Base-by-base conservation (phyloP, 805 yeast genomes). In the Tetrapisispora taiwanensis region DNA sequence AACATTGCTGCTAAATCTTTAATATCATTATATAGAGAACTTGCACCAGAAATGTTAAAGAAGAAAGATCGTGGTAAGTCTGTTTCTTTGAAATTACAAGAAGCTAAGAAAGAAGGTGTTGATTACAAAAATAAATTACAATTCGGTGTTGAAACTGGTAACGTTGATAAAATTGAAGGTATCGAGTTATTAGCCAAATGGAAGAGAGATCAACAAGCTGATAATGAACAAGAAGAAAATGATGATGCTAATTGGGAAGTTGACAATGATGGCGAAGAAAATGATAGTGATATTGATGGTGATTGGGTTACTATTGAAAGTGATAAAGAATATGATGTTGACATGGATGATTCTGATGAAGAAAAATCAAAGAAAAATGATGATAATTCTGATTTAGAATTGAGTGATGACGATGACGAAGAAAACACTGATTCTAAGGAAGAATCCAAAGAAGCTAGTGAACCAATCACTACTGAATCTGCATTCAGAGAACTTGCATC, bases 21-120 rank as follows among this genome's bases (percentile, higher is more conserved):
- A 65, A 78, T 92, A 46, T 69, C 92, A 0, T 70, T 92, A 43
- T 92, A 85, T 66, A 76, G 99, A 65, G 97, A 89, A 49, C 81
- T 89, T 45, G 97, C 96, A 2, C 99, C 99, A 6, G 95, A 90
- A 51, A 85, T 92, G 97, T 74, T 92, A 55, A 73, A 76, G 44
- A 74, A 80, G 54, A 88, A 87, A 59, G 97, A 92, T 61, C 76
- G 98, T 62, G 99, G 98, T 60, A 90, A 92, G 67, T 69, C 72
- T 20, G 97, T 96, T 8, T 73, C 95, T 15, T 82, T 89, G 78
- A 92, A 78, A 46, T 50, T 90, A 47, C 84, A 81, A 52, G 71
- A 73, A 24, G 77, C 78, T 33, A 80, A 75, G 43, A 73, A 77
- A 50, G 68, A 69, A 26, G 73, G 72, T 18, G 45, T 68, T 12